Evolutionary conservation across 805 yeast genomes (phyloP), one percentile per base, ranked within the genome.

Genomic region (Saccharomycopsis lassenensis): DNA sequence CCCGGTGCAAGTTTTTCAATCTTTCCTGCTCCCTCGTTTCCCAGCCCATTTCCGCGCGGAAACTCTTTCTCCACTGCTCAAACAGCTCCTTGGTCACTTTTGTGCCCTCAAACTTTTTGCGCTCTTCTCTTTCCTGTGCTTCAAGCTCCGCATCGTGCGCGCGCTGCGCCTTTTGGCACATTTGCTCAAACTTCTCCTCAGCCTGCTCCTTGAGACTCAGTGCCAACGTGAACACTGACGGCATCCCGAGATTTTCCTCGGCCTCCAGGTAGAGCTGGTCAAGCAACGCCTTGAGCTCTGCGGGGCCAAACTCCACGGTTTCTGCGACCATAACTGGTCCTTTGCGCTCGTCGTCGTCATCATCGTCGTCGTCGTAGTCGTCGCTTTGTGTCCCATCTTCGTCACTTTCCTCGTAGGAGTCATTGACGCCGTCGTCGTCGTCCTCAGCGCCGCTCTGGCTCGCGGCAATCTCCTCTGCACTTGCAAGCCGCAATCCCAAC

Each of bases 61-160:
- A 87, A 35, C 58, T 62, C 3, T 40, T 37, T 51, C 94, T 66
- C 98, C 98, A 89, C 31, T 55, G 64, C 2, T 54, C 52, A 54
- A 71, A 89, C n/a, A 78, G 65, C 47, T 82, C 94, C 11, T 56
- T 59, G 1, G 96, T 89, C 4, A 89, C 95, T 37, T 80, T 72
- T 1, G 97, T 91, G 24, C 98, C 98, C 27, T 67, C 64, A 58
- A 89, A 89, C 57, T 91, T 91, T 55, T 77, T 78, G 54, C 85
- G 94, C 53, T 86, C 95, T 55, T 78, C 77, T 48, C 64, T 67
- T 54, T 91, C 97, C 45, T 73, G 74, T 16, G 65, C 75, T 35
- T 66, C 60, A 14, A 80, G 58, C 44, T 67, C 69, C 34, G 65
- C 62, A 44, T 83, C 85, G 46, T 76, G 69, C 44, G 58, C 57